Base-by-base conservation (phyloP, 2,329 filamentous ascomycete species). In the Cladosporium austrohemisphaericum region DNA sequence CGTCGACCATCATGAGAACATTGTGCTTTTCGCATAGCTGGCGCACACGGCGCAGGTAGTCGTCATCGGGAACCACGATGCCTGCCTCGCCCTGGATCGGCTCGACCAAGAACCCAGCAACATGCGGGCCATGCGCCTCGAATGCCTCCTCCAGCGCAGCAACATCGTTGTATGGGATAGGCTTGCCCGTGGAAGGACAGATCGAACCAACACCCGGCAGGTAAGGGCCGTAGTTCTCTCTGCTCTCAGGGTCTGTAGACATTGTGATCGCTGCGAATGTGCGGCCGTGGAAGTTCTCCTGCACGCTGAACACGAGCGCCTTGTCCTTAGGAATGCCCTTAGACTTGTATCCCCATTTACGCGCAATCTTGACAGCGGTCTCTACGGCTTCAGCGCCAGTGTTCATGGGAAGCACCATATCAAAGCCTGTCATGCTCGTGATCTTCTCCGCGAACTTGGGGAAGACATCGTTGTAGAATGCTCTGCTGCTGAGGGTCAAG, bases 331-430 rank as follows among this genome's bases (percentile, higher is more conserved):
- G 84, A 55, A 97, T 92, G 18, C 85, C 84, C 79, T 97, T 96
- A 67, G 88, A 83, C 74, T 95, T 96, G 78, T 96, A 96, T 4
- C 90, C 91, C 92, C 92, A 97, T 73, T 97, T 97, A 58, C 92
- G 80, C 52, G 92, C 92, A 71, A 97, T 84, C 78, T 97, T 97
- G 73, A 97, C 84, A 10, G 86, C 91, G 0, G 92, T 96, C 78
- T 97, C 92, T 28, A 95, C 90, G 7, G 92, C 92, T 73, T 97
- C 92, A 18, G 92, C 92, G 52, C 92, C 92, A 2, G 92, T 97
- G 76, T 96, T 96, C 91, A 97, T 96, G 57, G 92, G 92, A 68
- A 97, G 73, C 26, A 95, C 89, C 92, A 96, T 96, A 71, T 97
- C 92, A 68, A 94, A 97, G 54, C 89, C 90, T 68, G 96, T 95